Conservation (phyloP, 495 filamentous ascomycete genomes). For the Letharia columbiana region DNA sequence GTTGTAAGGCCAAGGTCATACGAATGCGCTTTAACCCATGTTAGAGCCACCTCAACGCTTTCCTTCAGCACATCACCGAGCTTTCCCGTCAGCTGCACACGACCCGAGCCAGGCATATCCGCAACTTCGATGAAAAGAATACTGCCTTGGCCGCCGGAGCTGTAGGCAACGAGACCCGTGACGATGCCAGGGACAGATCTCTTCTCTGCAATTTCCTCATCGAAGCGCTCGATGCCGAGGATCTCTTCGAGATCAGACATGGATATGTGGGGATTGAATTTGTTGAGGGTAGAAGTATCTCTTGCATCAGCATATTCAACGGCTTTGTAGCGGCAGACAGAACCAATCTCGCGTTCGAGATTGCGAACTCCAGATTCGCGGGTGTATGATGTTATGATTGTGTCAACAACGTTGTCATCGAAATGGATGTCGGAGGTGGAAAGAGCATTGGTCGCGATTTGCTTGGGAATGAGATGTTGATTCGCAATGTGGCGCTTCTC, state of each 20-base stretch:
- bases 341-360: constrained; percentile 89
- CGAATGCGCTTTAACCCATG: constrained; percentile 95
- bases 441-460: constrained; percentile 75
- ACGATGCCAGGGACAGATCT: constrained; percentile 84
- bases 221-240: constrained; percentile 87
- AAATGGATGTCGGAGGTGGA: constrained; percentile 62
- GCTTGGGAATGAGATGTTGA: constrained; percentile 90
- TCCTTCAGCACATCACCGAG: constrained; percentile 98
- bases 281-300: constrained; percentile 58
- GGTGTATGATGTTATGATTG: constrained; percentile 91
- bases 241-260: constrained; percentile 79
- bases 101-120: constrained; percentile 89
- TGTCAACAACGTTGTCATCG: constrained; percentile 76
- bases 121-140: constrained; percentile 98
- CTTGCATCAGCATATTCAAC: constrained; percentile 88
- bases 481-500: constrained; percentile 95
- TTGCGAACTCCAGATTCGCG: constrained; percentile 97
- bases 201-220: constrained; percentile 91
- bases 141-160: constrained; percentile 82
- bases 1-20: constrained; percentile 80
- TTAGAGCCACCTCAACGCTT: constrained; percentile 88
- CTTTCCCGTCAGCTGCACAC: constrained; percentile 94
- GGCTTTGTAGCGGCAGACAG: constrained; percentile 89
- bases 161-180: constrained; percentile 95
- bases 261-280: constrained; percentile 66